Conservation (phyloP, 768 basidiomycete genomes). For the Trametes elegans region DNA sequence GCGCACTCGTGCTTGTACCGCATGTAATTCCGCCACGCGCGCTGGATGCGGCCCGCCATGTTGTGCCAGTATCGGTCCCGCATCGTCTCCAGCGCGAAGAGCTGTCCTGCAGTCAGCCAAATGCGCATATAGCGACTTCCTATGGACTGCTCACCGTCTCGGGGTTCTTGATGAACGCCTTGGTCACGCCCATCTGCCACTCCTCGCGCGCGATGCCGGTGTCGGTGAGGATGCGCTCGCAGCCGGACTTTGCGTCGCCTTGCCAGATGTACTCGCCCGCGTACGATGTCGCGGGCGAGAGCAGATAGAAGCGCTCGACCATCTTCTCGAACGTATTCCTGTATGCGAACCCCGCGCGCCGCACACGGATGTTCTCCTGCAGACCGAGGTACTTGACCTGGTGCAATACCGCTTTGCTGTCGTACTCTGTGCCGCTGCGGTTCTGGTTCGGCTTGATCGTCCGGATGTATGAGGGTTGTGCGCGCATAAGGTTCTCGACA, state of each 20-base stretch:
- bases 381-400: constrained; percentile 99
- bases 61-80: constrained; percentile 99
- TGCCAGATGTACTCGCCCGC: constrained; percentile 99
- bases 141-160: constrained; percentile 63
- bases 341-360: constrained; percentile 97
- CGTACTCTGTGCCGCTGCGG: constrained; percentile 88
- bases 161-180: constrained; percentile 99
- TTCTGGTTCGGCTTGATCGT: constrained; percentile 99
- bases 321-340: constrained; percentile 98
- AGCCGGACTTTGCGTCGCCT: constrained; percentile 87
- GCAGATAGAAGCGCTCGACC: constrained; percentile 95
- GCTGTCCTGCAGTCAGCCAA: constrained; percentile 40
- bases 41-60: constrained; percentile 96
- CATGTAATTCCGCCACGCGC: constrained; percentile 94
- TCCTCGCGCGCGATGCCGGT: constrained; percentile 96
- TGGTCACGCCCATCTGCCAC: constrained; percentile 99
- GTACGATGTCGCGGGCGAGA: constrained; percentile 94
- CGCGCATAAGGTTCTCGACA: constrained; percentile 96
- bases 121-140: neutral
- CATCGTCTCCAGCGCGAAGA: constrained; percentile 98
- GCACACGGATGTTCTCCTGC: constrained; percentile 97
- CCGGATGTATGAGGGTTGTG: constrained; percentile 96
- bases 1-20: constrained; percentile 96
- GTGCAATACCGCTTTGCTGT: constrained; percentile 92
- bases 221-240: constrained; percentile 88